Evolutionary conservation across 1,139 yeast species (phyloP), one percentile per base, ranked within the genome.

Genomic region (Kodamaea fungicola): DNA sequence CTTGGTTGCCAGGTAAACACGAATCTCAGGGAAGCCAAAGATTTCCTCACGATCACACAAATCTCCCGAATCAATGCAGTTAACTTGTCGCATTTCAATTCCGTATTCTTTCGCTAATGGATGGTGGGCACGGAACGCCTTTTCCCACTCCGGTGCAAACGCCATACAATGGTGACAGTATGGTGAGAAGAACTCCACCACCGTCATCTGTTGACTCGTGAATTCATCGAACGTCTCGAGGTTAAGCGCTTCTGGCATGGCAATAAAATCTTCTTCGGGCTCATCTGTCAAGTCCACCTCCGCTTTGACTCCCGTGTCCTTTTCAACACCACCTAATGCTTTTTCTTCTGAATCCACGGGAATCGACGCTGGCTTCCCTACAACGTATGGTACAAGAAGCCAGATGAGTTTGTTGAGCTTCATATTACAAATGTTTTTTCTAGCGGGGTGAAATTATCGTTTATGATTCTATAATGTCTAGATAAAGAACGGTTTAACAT

Each of bases 51-150:
- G 61, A 10, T 64, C 70, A 58, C 94, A 84, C 36, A 84, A 63
- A 55, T 84, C 92, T 8, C 89, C 90, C 54, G 78, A 75, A 34
- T 73, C 81, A 13, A 81, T 68, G 62, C 94, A 85, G 53, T 84
- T 76, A 16, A 84, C 90, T 52, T 83, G 92, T 40, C 73, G 66
- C 74, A 83, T 76, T 9, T 66, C 66, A 23, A 82, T 68, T 4
- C 72, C 68, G 39, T 72, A 47, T 21, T 57, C 41, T 33, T 72
- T 65, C 43, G 68, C 62, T 32, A 64, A 64, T 8, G 46, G 36
- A 23, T 63, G 53, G 52, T 70, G 72, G 9, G 54, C 55, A 21
- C 61, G 47, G 61, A 76, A 82, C 0, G 88, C 71, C 38, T 67
- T 61, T 32, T 51, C 46, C 61, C 61, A 55, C 8, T 41, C 42